Conservation (phyloP, 1,284 basidiomycete species). For the Microbotryum scabiosae region DNA sequence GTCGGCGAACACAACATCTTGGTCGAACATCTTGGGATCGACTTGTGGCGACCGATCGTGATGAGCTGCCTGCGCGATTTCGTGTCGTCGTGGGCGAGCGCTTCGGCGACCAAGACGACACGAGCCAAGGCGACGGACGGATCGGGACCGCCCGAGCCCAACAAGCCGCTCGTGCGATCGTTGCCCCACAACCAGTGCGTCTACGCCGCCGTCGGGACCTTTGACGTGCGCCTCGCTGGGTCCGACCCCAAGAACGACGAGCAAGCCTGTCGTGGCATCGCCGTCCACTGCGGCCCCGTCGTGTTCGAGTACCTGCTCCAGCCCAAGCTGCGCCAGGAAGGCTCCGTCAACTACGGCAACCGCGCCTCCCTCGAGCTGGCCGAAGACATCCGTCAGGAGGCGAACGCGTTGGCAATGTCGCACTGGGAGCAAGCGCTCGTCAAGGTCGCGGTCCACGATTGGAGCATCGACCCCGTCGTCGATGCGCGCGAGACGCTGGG, state of each 20-base stretch:
- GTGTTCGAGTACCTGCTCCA: conserved; percentile 57
- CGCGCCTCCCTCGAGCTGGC: conserved; percentile 49
- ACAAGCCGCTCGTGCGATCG: conserved; percentile 41
- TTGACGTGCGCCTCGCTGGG: conserved; percentile 61
- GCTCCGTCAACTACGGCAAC: conserved; percentile 44
- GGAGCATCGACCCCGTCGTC: conserved; percentile 38
- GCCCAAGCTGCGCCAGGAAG: conserved; percentile 46
- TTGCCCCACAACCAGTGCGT: conserved; percentile 53
- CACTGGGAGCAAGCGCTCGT: conserved; percentile 44
- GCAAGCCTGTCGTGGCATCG: conserved; percentile 62
- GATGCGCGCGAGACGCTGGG: conserved; percentile 36
- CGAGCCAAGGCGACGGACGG: not conserved
- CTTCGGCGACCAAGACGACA: conserved; percentile 7
- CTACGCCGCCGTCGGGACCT: conserved; percentile 55
- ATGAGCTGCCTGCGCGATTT: conserved; percentile 25
- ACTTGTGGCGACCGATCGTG: conserved; percentile 27
- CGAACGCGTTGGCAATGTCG: conserved; percentile 44
- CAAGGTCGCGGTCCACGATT: conserved; percentile 35
- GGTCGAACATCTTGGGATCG: conserved; percentile 17
- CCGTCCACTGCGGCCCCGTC: conserved; percentile 50
- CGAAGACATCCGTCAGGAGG: conserved; percentile 55
- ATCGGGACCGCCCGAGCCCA: not conserved
- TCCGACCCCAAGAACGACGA: conserved; percentile 64
- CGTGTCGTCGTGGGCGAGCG: conserved; percentile 9
- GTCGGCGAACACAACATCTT: conserved; percentile 16